These are phyloP conservation scores for Tripterygium wilfordii DNA, from an alignment of 177 flowering plant genomes.

Conservation along the genomic window DNA sequence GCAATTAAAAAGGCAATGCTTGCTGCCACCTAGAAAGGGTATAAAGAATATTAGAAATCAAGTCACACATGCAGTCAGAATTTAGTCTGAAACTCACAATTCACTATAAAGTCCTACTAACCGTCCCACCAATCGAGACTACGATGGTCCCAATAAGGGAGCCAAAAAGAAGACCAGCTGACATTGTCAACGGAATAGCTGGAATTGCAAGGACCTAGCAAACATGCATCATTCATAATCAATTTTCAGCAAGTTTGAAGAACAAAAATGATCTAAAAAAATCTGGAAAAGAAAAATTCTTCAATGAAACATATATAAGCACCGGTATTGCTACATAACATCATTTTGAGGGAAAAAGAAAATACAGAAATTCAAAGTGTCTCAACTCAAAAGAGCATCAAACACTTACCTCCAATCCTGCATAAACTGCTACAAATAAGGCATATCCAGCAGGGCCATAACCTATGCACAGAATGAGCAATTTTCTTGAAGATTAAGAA, in stretches of 20 bases:
- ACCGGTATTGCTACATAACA: too few species aligned
- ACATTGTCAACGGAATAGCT: conserved; percentile 96
- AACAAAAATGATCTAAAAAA: too few species aligned
- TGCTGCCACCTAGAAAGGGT: conserved; percentile 75
- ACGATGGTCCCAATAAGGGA: conserved; percentile 71
- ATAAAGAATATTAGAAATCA: conserved; percentile 5
- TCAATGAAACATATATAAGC: too few species aligned
- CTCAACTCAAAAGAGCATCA: neutral
- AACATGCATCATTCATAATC: neutral
- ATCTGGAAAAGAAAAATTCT: too few species aligned
- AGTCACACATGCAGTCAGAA: too few species aligned
- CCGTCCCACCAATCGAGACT: conserved; percentile 98
- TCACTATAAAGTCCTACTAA: too few species aligned
- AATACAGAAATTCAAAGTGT: too few species aligned
- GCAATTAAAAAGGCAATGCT: conserved; percentile 93
- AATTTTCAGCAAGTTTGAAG: too few species aligned
- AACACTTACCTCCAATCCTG: conserved; percentile 77
- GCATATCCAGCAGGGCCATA: conserved; percentile 98
- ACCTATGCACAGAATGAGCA: conserved; percentile 38
- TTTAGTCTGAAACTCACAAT: too few species aligned
- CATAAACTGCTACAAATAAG: conserved; percentile 85
- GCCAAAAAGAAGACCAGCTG: conserved; percentile 97
- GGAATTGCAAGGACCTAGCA: conserved; percentile 89
- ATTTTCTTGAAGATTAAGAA: neutral
- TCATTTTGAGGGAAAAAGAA: too few species aligned